Evolutionary conservation across 495 filamentous ascomycete genomes (phyloP).

Genomic region (Penicillium cataractarum): DNA sequence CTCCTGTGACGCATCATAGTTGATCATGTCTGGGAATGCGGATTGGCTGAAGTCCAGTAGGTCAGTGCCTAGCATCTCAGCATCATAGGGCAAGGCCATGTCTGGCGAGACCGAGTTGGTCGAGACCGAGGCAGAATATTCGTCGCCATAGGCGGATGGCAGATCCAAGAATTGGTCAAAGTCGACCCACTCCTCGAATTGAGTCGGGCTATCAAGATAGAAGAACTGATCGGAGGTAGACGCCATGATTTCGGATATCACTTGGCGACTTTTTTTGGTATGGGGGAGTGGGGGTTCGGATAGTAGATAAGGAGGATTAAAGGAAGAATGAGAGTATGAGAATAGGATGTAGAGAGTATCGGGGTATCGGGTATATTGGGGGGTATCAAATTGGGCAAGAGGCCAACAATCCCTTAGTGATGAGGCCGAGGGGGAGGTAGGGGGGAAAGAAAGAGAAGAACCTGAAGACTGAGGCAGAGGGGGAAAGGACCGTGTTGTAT

Average conservation of each 20-base stretch:
- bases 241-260: constrained; percentile 24
- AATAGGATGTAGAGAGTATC: constrained; percentile 7
- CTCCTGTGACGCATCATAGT: constrained; percentile 29
- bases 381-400: constrained; percentile 11
- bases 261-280: constrained; percentile 13
- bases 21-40: constrained; percentile 34
- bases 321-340: constrained; percentile 1
- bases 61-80: constrained; percentile 29
- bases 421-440: not conserved
- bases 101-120: constrained; percentile 43
- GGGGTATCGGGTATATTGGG: not conserved
- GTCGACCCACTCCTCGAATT: constrained; percentile 39
- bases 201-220: constrained; percentile 19
- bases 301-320: constrained; percentile 3
- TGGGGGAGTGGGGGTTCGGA: not conserved
- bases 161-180: constrained; percentile 47
- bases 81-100: constrained; percentile 33
- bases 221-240: constrained; percentile 30
- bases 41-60: constrained; percentile 27
- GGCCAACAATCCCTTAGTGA: constrained; percentile 8
- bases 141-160: constrained; percentile 35
- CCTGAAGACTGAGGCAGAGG: constrained; percentile 24
- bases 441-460: constrained; percentile 18
- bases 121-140: constrained; percentile 38
- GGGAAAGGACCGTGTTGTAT: constrained; percentile 11